Percentiles rank a stretch among this genome's conserved stretches.
These are phyloP conservation scores for Aspergillus neotritici DNA, from an alignment of 2,329 filamentous ascomycete genomes.

Conservation along the genomic window DNA sequence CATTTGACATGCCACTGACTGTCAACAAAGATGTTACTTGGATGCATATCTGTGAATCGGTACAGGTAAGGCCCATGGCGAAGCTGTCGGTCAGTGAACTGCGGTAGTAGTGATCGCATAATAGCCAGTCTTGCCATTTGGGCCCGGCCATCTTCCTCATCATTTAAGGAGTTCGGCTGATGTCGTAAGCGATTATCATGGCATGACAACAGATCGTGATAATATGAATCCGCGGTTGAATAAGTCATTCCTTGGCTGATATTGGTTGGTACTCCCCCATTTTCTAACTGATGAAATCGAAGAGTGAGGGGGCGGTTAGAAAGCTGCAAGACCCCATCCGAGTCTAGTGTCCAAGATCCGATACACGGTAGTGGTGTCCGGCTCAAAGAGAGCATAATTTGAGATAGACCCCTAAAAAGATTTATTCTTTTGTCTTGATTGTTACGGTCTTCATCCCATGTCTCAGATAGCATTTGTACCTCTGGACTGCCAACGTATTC, in stretches of 20 bases:
- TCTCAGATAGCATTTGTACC: conserved; percentile 23
- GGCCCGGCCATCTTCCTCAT: conserved; percentile 23
- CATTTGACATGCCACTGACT: conserved; percentile 19
- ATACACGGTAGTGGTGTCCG: conserved; percentile 26
- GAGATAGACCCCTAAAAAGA: conserved; percentile 18
- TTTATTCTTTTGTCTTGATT: conserved; percentile 11
- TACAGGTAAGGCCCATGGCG: conserved; percentile 31
- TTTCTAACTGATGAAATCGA: conserved; percentile 30
- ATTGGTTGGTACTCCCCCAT: conserved; percentile 27
- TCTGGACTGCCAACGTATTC: conserved; percentile 22
- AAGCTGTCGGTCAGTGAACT: conserved; percentile 24
- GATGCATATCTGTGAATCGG: conserved; percentile 37
- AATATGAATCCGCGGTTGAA: conserved; percentile 23
- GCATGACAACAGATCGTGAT: conserved; percentile 27
- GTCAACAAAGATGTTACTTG: conserved; percentile 28
- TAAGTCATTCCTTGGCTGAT: conserved; percentile 32
- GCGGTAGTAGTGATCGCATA: conserved; percentile 25
- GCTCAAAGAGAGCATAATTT: conserved; percentile 19
- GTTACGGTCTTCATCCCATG: conserved; percentile 22
- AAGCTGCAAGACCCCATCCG: conserved; percentile 22
- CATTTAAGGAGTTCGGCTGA: conserved; percentile 30
- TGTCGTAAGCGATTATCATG: conserved; percentile 32
- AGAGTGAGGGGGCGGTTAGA: conserved; percentile 34
- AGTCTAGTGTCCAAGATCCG: conserved; percentile 28
- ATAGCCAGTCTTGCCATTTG: conserved; percentile 27